Evolutionary conservation across 257 asterid genomes (phyloP).

Genomic region (Scutellaria galericulata): DNA sequence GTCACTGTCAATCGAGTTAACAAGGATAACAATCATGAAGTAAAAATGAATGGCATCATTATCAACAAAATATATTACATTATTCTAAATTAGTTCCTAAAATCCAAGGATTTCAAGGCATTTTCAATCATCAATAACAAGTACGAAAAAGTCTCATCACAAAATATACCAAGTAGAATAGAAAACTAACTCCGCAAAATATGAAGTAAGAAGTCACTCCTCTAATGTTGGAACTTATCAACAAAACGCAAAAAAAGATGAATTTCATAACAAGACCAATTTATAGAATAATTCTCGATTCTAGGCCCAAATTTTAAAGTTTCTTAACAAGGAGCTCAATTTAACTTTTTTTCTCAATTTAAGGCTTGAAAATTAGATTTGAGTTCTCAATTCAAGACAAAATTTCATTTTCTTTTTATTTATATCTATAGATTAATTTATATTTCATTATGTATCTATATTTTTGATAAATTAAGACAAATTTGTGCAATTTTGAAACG

Average conservation of each 20-base stretch:
- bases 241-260: neutral
- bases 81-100: conserved; percentile 7
- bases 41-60: neutral
- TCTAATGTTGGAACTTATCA: conserved; percentile 19
- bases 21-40: neutral
- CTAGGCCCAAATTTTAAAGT: too few relatives aligned
- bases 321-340: too few relatives aligned
- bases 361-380: too few relatives aligned
- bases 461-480: too few relatives aligned
- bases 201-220: conserved; percentile 28
- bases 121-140: neutral
- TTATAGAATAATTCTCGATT: too few relatives aligned
- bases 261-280: too few relatives aligned
- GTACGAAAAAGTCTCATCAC: conserved; percentile 3
- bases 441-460: too few relatives aligned
- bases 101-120: neutral
- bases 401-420: too few relatives aligned
- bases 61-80: neutral
- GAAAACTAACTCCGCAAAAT: conserved; percentile 46
- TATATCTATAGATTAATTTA: too few relatives aligned
- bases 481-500: too few relatives aligned
- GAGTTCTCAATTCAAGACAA: too few relatives aligned
- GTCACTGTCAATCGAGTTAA: neutral
- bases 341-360: too few relatives aligned
- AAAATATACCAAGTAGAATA: neutral